These are phyloP conservation scores for Nicotiana noctiflora DNA, from an alignment of 257 asterid species.

Conservation along the genomic window DNA sequence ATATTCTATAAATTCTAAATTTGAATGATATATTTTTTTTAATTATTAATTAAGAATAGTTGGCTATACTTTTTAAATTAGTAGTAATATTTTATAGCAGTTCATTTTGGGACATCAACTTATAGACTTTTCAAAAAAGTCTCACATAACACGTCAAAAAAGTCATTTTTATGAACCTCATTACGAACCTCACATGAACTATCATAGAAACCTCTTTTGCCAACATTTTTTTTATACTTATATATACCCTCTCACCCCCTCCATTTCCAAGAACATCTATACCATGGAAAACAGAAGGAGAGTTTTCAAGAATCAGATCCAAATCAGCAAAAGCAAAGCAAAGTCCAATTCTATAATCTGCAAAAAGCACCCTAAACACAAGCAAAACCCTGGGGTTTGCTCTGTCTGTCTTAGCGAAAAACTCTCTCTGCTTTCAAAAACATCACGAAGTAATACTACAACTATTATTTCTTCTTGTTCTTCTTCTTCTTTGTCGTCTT, in stretches of 20 bases:
- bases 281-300: slow-evolving; percentile 22
- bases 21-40: too few relatives aligned
- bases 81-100: neutral
- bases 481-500: slow-evolving; percentile 47
- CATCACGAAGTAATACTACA: slow-evolving; percentile 8
- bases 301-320: slow-evolving; percentile 20
- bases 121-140: slow-evolving; percentile 33
- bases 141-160: slow-evolving; percentile 31
- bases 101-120: slow-evolving; percentile 19
- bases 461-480: slow-evolving; percentile 14
- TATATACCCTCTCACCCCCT: neutral
- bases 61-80: too few relatives aligned
- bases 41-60: too few relatives aligned
- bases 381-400: slow-evolving; percentile 70
- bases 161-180: slow-evolving; percentile 25
- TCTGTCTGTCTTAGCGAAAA: slow-evolving; percentile 55
- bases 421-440: slow-evolving; percentile 28
- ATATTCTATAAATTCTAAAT: too few relatives aligned
- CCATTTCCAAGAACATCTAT: neutral
- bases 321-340: slow-evolving; percentile 22
- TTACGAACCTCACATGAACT: slow-evolving; percentile 49
- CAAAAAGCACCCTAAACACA: slow-evolving; percentile 64
- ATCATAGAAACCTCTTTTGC: slow-evolving; percentile 49
- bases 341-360: slow-evolving; percentile 17
- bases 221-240: slow-evolving; percentile 2